Evolutionary conservation across 148 eudicot genomes (phyloP).

Genomic region (Camellia granthamiana): DNA sequence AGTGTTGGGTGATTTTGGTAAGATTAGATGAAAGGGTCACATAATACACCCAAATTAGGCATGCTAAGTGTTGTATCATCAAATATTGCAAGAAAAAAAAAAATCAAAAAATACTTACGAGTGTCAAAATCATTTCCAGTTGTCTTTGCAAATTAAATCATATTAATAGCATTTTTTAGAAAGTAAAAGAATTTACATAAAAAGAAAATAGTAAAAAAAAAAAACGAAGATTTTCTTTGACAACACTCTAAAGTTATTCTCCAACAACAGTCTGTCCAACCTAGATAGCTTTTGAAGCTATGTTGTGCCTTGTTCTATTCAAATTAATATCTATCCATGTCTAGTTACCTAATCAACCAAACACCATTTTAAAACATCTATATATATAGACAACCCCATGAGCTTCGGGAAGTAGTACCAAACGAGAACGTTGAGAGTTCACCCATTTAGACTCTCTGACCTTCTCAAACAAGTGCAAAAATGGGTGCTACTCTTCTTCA

Average conservation of each 20-base stretch:
- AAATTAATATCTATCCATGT: not conserved
- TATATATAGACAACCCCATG: constrained; percentile 17
- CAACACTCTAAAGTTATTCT: constrained; percentile 43
- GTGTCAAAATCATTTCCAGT: not conserved
- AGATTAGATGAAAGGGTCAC: constrained; percentile 14
- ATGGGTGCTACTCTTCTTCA: constrained; percentile 11
- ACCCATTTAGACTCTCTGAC: no score
- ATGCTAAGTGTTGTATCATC: not conserved
- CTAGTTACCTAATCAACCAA: constrained; percentile 33
- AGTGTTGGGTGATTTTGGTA: constrained; percentile 1
- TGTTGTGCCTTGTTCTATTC: not conserved
- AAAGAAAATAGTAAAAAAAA: not conserved
- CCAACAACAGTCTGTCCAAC: constrained; percentile 29
- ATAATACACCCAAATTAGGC: not conserved
- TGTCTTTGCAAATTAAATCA: not conserved
- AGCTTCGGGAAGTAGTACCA: constrained; percentile 11
- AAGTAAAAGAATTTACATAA: not conserved
- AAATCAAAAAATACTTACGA: not conserved
- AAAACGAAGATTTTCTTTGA: constrained; percentile 28
- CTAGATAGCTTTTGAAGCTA: constrained; percentile 18
- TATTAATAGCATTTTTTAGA: no score
- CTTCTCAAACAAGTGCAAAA: not conserved
- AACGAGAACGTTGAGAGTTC: constrained; percentile 1
- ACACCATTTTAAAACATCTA: constrained; percentile 7
- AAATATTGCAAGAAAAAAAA: not conserved